A percentile compares a stretch with the other conserved stretches of the same genome.
Conservation (phyloP, 176 grass and related monocot species). For the Carex cristatella region DNA sequence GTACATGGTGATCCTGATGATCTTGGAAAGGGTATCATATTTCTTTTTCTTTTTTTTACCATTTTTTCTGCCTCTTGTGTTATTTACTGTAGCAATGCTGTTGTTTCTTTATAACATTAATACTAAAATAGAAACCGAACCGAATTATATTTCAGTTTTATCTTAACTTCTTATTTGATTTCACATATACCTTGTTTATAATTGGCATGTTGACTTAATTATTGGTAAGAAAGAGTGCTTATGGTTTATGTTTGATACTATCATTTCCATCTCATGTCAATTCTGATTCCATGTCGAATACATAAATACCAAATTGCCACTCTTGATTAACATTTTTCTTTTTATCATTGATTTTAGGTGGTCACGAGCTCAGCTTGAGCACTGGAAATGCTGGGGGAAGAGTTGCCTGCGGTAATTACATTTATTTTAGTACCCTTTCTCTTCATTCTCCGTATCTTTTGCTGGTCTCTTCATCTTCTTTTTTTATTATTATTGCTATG, state of each 20-base stretch:
- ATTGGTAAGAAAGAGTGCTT: neutral
- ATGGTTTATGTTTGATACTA: neutral
- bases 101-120: neutral
- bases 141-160: too few species aligned
- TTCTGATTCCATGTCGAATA: neutral
- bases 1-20: conserved; percentile 46
- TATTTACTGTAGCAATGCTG: neutral
- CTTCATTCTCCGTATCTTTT: neutral
- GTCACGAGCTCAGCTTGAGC: conserved; percentile 88
- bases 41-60: neutral
- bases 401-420: conserved; percentile 66
- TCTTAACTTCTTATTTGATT: too few species aligned
- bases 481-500: neutral
- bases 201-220: neutral
- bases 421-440: neutral
- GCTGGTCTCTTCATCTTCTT: neutral
- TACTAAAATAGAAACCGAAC: too few species aligned
- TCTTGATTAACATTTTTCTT: neutral
- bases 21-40: conserved; percentile 33
- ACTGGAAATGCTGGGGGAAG: conserved; percentile 85
- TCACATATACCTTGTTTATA: neutral
- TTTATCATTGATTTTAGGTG: conserved; percentile 31
- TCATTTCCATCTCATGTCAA: neutral
- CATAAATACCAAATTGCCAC: neutral
- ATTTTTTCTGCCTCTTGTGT: neutral